These are phyloP conservation scores for Sorghum bicolor DNA, from an alignment of 176 grass and related monocot genomes.

Conservation along the genomic window Sorghum_bicolor_NCBIv3 NC_012873.2:11078501-11079000, in stretches of 20 bases:
- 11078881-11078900: not conserved
- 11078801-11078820: conserved; percentile 77
- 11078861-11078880: not conserved
- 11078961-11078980: not conserved
- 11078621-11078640: not conserved
- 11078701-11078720: conserved; percentile 69
- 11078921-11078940: not conserved
- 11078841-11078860: conserved; percentile 37
- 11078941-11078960: not conserved
- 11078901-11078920: not conserved
- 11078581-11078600: not conserved
- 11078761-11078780: conserved; percentile 81
- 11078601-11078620: not conserved
- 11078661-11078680: conserved; percentile 71
- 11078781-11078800: conserved; percentile 78
- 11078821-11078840: conserved; percentile 79
- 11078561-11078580: not conserved
- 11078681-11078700: conserved; percentile 67
- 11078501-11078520: not conserved
- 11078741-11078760: conserved; percentile 71
- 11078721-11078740: conserved; percentile 61
- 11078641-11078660: conserved; percentile 25
- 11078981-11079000: not conserved
- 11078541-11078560: conserved; percentile 3
- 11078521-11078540: not conserved